A percentile compares a stretch with the other conserved stretches of the same genome.
Conservation (phyloP, 2,329 filamentous ascomycete genomes). For the Apiospora koreana region DNA sequence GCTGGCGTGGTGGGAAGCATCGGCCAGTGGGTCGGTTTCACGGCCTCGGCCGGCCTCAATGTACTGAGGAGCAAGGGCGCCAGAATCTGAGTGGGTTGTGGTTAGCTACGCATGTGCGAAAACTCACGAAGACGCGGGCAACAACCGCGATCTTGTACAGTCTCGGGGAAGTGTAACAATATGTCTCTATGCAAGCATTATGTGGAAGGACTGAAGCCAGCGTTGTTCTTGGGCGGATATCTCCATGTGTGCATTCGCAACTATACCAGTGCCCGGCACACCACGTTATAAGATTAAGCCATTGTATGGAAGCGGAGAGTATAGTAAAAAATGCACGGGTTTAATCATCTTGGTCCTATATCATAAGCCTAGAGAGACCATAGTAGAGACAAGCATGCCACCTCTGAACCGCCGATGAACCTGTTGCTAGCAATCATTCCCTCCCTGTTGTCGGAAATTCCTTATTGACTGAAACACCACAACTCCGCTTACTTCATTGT, state of each 20-base stretch:
- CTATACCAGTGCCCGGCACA: background rate
- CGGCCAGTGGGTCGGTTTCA: conserved; percentile 81
- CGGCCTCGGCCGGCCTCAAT: conserved; percentile 75
- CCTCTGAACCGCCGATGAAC: background rate
- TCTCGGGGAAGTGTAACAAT: background rate
- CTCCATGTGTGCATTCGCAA: background rate
- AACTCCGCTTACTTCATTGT: background rate
- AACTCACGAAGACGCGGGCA: background rate
- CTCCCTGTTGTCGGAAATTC: background rate
- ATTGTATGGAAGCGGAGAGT: background rate
- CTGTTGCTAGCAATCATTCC: background rate
- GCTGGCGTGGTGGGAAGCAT: conserved; percentile 64
- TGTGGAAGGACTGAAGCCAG: background rate
- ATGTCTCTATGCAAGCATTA: background rate
- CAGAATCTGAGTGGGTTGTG: conserved; percentile 58
- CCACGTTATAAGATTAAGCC: background rate
- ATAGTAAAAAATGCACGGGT: background rate
- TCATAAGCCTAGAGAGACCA: background rate
- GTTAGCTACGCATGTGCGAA: background rate
- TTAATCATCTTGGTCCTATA: background rate
- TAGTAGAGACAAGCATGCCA: background rate
- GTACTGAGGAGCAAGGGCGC: conserved; percentile 85
- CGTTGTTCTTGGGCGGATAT: background rate
- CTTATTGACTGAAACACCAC: background rate
- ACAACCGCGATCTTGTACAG: background rate